Evolutionary conservation across 2,329 filamentous ascomycete species (phyloP), one percentile per base, ranked within the genome.

Genomic region (Aureobasidium sp.): DNA sequence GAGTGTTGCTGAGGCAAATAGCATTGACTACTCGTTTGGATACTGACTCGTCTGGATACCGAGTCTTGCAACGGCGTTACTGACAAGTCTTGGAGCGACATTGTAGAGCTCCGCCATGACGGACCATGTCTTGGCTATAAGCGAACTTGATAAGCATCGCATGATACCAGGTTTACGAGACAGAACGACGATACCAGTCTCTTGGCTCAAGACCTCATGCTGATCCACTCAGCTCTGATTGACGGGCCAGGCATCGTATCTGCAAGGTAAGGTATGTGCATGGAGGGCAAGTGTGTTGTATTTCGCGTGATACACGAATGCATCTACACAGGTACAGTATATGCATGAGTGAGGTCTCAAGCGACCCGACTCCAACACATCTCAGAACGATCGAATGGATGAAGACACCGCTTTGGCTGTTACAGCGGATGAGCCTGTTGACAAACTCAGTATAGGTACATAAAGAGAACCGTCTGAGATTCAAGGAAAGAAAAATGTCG

Each of bases 201-300:
- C 53, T 57, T 45, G 53, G 53, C 53, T 57, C 53, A 14, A 57
- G 15, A 29, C 27, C 53, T 57, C 53, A 57, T 57, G 53, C 53
- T 34, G 45, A 12, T 20, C 41, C 25, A 12, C 39, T 17, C 29
- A 36, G 39, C 53, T 57, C 53, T 57, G 53, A 57, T 57, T 57
- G 53, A 57, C 31, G 53, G 53, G 41, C 17, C 12, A n/a, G 25
- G 17, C 22, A 42, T 29, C 41, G 36, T 57, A 42, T 55, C 51
- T 55, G 51, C 37, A 55, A 9, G 9, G 22, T 44, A 22, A 9
- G 9, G 22, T 44, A 22, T 45, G 29, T 31, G 53, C 53, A 57
- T 36, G 12, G 5, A 57, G n/a, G 1, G 1, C n/a, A 17, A 57
- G 34, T 57, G 25, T 34, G 11, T 39, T 57, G 53, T 34, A 45